Percentiles rank a stretch among this genome's conserved stretches.
Conservation (phyloP, 2,329 filamentous ascomycete genomes). For the Ophiostoma triangulosporum region DNA sequence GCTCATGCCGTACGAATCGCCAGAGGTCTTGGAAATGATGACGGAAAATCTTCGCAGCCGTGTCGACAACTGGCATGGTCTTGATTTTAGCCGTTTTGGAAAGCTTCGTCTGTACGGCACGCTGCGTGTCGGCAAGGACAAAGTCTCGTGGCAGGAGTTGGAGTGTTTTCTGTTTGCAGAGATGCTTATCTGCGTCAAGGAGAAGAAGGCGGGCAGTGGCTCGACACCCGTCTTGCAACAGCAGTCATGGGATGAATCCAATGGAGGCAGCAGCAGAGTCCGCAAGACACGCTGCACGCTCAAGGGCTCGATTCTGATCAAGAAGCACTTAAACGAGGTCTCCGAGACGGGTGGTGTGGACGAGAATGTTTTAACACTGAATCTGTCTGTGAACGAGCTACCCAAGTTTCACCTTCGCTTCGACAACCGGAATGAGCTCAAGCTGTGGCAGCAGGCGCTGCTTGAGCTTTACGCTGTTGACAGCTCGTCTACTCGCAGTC, state of each 20-base stretch:
- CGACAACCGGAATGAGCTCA: conserved; percentile 67
- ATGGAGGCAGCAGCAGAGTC: conserved; percentile 29
- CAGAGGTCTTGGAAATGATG: conserved; percentile 67
- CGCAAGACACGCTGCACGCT: conserved; percentile 69
- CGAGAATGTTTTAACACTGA: conserved; percentile 75
- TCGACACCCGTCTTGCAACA: conserved; percentile 21
- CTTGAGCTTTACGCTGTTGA: conserved; percentile 69
- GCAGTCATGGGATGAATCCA: conserved; percentile 53
- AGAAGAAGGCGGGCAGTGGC: conserved; percentile 56
- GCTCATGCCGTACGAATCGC: conserved; percentile 59
- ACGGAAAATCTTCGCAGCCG: conserved; percentile 71
- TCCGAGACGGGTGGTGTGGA: conserved; percentile 56
- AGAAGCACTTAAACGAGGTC: conserved; percentile 90
- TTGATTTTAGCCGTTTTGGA: conserved; percentile 88
- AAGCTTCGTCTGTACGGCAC: conserved; percentile 82
- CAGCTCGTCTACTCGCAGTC: conserved; percentile 46
- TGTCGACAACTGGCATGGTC: conserved; percentile 97
- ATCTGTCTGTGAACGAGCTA: conserved; percentile 79
- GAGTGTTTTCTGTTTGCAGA: conserved; percentile 96
- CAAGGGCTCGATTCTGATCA: conserved; percentile 95
- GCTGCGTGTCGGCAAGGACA: conserved; percentile 89
- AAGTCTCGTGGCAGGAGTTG: conserved; percentile 90
- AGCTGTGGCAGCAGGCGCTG: conserved; percentile 80
- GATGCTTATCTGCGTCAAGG: conserved; percentile 99
- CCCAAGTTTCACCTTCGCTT: conserved; percentile 92